Evolutionary conservation across 1,284 basidiomycete genomes (phyloP).

Genomic region (Ceratobasidium sp.): DNA sequence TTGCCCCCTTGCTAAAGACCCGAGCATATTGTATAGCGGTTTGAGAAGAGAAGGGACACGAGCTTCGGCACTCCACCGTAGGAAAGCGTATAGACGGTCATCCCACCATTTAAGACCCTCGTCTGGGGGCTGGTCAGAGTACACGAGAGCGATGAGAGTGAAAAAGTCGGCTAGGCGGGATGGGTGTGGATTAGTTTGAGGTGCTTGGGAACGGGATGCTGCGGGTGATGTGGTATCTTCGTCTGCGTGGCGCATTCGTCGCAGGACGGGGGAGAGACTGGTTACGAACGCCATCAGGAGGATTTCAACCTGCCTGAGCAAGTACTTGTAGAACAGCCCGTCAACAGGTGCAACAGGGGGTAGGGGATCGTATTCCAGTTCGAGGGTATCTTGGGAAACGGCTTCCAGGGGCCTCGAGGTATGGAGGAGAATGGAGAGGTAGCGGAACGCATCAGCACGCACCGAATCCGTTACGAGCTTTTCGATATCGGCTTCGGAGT

Average conservation of each 20-base stretch:
- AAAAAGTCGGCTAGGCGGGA: constrained; percentile 82
- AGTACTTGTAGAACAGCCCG: constrained; percentile 61
- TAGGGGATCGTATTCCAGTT: constrained; percentile 53
- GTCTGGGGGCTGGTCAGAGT: constrained; percentile 73
- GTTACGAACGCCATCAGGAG: constrained; percentile 76
- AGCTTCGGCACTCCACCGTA: constrained; percentile 83
- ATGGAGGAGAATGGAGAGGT: constrained; percentile 59
- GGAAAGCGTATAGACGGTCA: constrained; percentile 76
- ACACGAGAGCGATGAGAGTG: constrained; percentile 80
- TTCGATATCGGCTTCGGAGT: constrained; percentile 79
- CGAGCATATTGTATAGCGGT: constrained; percentile 86
- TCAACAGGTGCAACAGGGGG: constrained; percentile 53
- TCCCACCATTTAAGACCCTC: constrained; percentile 85
- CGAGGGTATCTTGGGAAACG: constrained; percentile 44
- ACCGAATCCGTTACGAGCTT: constrained; percentile 80
- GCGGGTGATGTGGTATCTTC: constrained; percentile 68
- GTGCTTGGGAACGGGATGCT: constrained; percentile 65
- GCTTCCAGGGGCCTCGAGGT: constrained; percentile 38
- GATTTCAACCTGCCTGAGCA: constrained; percentile 72
- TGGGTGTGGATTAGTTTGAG: constrained; percentile 56
- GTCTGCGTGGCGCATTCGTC: constrained; percentile 87
- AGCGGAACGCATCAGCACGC: constrained; percentile 81
- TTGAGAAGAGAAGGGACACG: constrained; percentile 74
- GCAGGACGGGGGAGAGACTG: constrained; percentile 82
- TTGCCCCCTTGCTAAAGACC: constrained; percentile 81